These are phyloP conservation scores for Leishmania lainsoni DNA, from an alignment of 208 protist genomes.

Conservation along the genomic window DNA sequence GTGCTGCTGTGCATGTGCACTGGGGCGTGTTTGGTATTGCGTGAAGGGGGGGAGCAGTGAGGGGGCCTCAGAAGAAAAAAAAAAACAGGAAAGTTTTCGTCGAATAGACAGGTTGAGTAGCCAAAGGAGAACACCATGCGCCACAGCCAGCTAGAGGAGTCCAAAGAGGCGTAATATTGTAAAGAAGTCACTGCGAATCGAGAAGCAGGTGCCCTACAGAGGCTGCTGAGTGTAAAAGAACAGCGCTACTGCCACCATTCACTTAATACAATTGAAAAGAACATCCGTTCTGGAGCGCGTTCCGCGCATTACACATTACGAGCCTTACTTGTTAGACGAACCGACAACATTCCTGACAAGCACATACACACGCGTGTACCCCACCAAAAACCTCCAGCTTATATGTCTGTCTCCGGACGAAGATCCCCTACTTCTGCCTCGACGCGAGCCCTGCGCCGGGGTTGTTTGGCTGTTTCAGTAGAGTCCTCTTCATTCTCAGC, in stretches of 20 bases:
- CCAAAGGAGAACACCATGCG: neutral
- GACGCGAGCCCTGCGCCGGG: conserved; percentile 13
- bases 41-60: neutral
- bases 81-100: neutral
- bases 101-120: no score
- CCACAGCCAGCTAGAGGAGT: neutral
- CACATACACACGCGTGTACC: neutral
- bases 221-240: neutral
- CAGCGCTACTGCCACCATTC: neutral
- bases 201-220: neutral
- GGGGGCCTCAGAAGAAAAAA: neutral
- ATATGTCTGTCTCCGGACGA: conserved; percentile 33
- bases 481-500: conserved; percentile 16
- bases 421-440: conserved; percentile 11
- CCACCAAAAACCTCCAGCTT: neutral
- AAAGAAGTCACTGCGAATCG: neutral
- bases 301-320: neutral
- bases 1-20: neutral
- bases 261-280: no score
- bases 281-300: neutral
- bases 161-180: neutral
- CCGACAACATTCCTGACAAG: neutral
- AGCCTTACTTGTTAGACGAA: neutral
- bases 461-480: conserved; percentile 1
- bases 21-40: neutral